phyloP scores from a whole-genome alignment of 2,329 filamentous ascomycete genomes.

The Pseudopithomyces maydicus region DNA sequence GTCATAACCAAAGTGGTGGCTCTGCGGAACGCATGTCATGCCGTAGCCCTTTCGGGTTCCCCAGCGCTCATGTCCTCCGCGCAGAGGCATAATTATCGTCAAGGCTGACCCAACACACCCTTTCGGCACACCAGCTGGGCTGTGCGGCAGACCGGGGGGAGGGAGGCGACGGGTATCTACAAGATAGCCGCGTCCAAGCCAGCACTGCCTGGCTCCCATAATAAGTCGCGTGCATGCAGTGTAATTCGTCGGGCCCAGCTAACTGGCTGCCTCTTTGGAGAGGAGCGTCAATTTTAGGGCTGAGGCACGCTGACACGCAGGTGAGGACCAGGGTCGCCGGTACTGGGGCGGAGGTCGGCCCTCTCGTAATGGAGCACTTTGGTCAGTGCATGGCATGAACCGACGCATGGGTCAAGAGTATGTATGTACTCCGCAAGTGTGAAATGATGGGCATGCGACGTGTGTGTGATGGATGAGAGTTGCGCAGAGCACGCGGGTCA shows the following conservation, averaged over 20 bases:
- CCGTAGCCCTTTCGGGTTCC: slow-evolving; percentile 8
- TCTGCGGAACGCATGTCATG: slow-evolving; percentile 15
- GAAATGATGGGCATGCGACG: background rate
- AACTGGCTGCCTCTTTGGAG: slow-evolving; percentile 10
- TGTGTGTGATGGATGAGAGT: background rate
- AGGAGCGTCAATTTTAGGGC: slow-evolving; percentile 21
- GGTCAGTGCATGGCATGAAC: slow-evolving; percentile 1
- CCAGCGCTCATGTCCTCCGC: background rate
- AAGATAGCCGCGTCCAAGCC: slow-evolving; percentile 4
- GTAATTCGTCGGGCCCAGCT: slow-evolving; percentile 19
- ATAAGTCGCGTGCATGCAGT: slow-evolving; percentile 15
- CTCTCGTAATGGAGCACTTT: background rate
- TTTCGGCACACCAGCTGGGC: slow-evolving; percentile 14
- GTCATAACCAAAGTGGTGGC: slow-evolving; percentile 17
- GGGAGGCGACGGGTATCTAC: slow-evolving; percentile 8
- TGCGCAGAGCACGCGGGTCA: background rate
- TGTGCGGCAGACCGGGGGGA: slow-evolving; percentile 4
- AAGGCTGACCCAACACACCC: slow-evolving; percentile 23
- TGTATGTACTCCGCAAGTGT: background rate
- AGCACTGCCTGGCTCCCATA: slow-evolving; percentile 11
- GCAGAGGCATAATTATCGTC: slow-evolving; percentile 22
- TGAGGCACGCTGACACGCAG: slow-evolving; percentile 26
- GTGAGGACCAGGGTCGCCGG: slow-evolving; percentile 3
- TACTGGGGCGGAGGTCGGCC: slow-evolving; percentile 2
- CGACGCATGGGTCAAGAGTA: background rate